phyloP scores from a whole-genome alignment of 495 filamentous ascomycete species.

The Penicillium robsamsonii region DNA sequence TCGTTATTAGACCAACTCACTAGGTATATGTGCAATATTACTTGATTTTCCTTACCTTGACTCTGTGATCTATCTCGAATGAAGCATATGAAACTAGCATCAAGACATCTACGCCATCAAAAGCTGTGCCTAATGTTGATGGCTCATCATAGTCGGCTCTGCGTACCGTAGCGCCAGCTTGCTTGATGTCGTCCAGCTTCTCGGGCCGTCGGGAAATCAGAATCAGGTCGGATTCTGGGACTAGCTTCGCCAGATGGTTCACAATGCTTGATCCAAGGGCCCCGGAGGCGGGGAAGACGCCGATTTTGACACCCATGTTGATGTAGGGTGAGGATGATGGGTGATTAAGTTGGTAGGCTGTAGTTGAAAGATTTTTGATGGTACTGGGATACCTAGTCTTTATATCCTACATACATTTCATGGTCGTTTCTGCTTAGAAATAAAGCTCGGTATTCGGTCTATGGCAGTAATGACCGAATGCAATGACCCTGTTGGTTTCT shows the following conservation, averaged over 20 bases:
- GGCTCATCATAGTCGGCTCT: slow-evolving; percentile 40
- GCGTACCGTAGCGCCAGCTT: slow-evolving; percentile 33
- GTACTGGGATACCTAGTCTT: not conserved
- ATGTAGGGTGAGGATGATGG: not conserved
- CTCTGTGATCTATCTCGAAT: slow-evolving; percentile 37
- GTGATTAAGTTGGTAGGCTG: not conserved
- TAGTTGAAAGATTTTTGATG: not conserved
- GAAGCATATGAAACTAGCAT: slow-evolving; percentile 46
- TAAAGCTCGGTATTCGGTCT: slow-evolving; percentile 7
- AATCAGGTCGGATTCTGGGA: slow-evolving; percentile 39
- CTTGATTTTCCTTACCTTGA: slow-evolving; percentile 21
- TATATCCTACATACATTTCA: not conserved
- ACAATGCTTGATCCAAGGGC: slow-evolving; percentile 47
- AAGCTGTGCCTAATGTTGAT: slow-evolving; percentile 29
- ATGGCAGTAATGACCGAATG: not conserved
- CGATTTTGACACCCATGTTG: slow-evolving; percentile 33
- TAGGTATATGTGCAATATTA: not conserved
- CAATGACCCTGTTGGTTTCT: not conserved
- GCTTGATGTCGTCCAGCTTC: slow-evolving; percentile 25
- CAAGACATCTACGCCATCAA: slow-evolving; percentile 37
- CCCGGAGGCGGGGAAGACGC: slow-evolving; percentile 54
- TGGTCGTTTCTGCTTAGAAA: slow-evolving; percentile 15
- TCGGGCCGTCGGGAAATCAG: slow-evolving; percentile 49
- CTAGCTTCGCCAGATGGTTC: slow-evolving; percentile 40
- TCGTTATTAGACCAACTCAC: not conserved